These are phyloP conservation scores for Penicillium crustosum DNA, from an alignment of 2,329 filamentous ascomycete genomes.

Conservation along the genomic window DNA sequence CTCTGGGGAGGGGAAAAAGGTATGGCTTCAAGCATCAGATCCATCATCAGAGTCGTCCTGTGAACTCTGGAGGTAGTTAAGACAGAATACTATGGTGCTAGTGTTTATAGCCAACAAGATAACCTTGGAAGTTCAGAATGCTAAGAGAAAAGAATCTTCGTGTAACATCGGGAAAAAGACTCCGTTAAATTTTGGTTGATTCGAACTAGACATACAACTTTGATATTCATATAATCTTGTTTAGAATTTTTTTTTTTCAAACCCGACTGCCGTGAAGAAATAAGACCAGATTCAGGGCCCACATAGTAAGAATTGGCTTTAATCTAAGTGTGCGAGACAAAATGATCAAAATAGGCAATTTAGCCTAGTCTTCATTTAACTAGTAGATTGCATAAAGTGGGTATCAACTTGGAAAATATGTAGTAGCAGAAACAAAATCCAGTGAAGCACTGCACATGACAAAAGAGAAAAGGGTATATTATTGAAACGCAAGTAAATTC, in stretches of 20 bases:
- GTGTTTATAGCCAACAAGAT: not conserved
- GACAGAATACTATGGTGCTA: not conserved
- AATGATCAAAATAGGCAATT: conserved; percentile 6
- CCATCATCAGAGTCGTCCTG: not conserved
- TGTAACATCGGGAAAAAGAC: conserved; percentile 18
- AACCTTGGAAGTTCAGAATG: not conserved
- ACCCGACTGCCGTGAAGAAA: not conserved
- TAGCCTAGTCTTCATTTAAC: conserved; percentile 9
- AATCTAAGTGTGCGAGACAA: not conserved
- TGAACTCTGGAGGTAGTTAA: not conserved
- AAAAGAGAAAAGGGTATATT: conserved; percentile 11
- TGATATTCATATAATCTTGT: not conserved
- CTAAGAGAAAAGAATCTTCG: conserved; percentile 1
- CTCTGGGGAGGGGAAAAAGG: not conserved
- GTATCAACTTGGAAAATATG: conserved; percentile 9
- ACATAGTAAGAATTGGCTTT: not conserved
- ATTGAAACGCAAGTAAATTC: conserved; percentile 20
- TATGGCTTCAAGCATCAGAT: not conserved
- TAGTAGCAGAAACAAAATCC: not conserved
- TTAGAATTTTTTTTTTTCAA: not conserved
- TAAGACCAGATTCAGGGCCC: not conserved
- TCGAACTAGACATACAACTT: not conserved
- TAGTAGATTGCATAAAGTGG: conserved; percentile 8
- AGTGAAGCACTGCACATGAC: not conserved
- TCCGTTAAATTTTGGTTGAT: conserved; percentile 3